phyloP scores from a whole-genome alignment of 352 stramenopile species.

The Globisporangium heterothallicum region DNA sequence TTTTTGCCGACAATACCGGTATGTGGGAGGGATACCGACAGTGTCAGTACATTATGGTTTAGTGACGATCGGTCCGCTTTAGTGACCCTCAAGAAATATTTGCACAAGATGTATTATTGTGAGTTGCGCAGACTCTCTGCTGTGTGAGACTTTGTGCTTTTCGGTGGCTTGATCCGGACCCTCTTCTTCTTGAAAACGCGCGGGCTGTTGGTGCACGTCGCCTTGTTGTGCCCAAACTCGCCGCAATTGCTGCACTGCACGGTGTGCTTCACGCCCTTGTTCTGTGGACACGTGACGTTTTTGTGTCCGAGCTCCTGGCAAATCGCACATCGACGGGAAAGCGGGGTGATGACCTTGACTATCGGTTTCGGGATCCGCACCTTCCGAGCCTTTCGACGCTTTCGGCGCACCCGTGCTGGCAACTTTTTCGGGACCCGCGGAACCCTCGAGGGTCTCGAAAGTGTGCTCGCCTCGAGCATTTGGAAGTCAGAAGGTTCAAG shows the following conservation, averaged over 20 bases:
- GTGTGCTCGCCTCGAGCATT: neutral
- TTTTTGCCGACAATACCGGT: no score
- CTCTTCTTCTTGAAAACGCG: neutral
- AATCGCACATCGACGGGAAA: neutral
- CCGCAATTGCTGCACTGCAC: constrained; percentile 8
- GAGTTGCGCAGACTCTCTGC: no score
- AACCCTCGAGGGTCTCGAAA: neutral
- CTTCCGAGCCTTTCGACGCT: neutral
- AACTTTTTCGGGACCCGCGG: no score
- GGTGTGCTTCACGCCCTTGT: neutral
- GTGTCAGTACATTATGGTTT: no score
- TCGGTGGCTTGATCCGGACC: no score
- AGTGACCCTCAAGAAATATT: no score
- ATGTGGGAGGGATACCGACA: no score
- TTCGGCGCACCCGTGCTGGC: no score
- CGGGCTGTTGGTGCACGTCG: neutral
- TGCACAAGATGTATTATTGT: no score
- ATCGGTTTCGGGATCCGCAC: neutral
- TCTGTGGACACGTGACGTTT: neutral
- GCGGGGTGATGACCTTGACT: neutral
- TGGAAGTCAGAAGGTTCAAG: neutral
- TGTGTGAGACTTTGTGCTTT: no score
- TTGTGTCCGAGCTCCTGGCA: constrained; percentile 3
- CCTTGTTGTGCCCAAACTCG: constrained; percentile 4
- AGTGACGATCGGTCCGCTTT: no score